A percentile compares a stretch with the other conserved stretches of the same genome.
Conservation (phyloP, 2,329 filamentous ascomycete species). For the Pseudogymnoascus sp. region DNA sequence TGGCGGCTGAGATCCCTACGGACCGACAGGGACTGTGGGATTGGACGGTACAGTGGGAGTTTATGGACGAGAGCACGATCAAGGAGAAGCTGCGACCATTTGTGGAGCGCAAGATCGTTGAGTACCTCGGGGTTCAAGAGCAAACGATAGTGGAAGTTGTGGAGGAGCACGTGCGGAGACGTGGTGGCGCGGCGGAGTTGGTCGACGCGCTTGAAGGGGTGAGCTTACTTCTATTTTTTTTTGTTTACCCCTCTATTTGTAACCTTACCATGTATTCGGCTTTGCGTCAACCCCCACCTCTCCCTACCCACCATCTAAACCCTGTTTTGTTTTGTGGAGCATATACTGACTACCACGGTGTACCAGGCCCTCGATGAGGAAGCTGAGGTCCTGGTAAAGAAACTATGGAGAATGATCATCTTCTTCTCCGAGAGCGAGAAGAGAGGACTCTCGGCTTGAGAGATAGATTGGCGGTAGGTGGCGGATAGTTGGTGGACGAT, state of each 20-base stretch:
- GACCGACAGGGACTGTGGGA: constrained; percentile 82
- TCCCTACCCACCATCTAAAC: background rate
- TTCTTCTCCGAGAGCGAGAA: constrained; percentile 97
- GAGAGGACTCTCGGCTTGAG: constrained; percentile 62
- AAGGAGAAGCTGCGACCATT: constrained; percentile 86
- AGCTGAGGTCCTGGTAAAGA: constrained; percentile 87
- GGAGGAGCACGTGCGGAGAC: constrained; percentile 74
- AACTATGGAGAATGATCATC: constrained; percentile 96
- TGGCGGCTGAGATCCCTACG: constrained; percentile 85
- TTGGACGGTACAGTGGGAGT: constrained; percentile 92
- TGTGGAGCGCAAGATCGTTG: constrained; percentile 96
- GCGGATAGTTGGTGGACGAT: background rate
- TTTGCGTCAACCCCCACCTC: constrained; percentile 31
- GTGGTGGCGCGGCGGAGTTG: constrained; percentile 68
- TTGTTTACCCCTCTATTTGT: background rate
- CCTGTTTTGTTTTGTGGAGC: constrained; percentile 9
- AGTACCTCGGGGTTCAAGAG: constrained; percentile 93
- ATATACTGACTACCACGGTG: constrained; percentile 28
- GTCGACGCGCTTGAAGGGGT: constrained; percentile 81
- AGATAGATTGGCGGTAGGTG: background rate
- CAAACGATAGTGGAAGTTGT: constrained; percentile 92
- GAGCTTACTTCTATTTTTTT: constrained; percentile 35
- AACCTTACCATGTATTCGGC: constrained; percentile 5
- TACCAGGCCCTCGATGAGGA: constrained; percentile 82
- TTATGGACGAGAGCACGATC: constrained; percentile 73